Base-by-base conservation (phyloP, 2,329 filamentous ascomycete genomes). In the Botrytis pseudocinerea region DNA sequence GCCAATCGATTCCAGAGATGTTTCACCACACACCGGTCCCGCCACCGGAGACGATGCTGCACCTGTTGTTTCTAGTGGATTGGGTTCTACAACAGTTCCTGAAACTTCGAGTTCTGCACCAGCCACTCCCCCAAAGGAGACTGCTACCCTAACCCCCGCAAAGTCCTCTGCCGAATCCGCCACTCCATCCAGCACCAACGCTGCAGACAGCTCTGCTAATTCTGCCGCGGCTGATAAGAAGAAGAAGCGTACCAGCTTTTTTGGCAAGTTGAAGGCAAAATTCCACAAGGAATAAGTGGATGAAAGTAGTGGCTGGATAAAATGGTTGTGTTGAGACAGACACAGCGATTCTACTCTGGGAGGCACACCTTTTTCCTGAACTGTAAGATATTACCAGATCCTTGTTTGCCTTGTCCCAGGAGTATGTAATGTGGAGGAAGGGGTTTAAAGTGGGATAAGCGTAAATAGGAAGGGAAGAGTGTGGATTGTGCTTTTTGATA, bases 231-330 rank as follows among this genome's bases (percentile, higher is more conserved):
- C 75, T 63, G 78, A 79, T 22, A 82, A 81, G 78, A 82, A 81
- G 76, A 80, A 81, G 76, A 82, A 82, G 76, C 78, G 81, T 22
- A 74, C 66, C 14, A 82, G 81, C 76, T 75, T 83, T 70, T 81
- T 83, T 57, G 81, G 81, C 46, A 85, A 83, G 78, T 76, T 89
- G 72, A 88, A 87, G 83, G 86, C 86, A 76, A 88, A 87, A 81
- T 82, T 88, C 57, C 74, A 79, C 73, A 81, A 81, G 74, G 76
- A 81, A 54, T 79, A 79, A 73, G 48, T 69, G 51, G 10, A 35
- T 74, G 69, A 69, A 40, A 35, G 57, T 60, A 59, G 61, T 51
- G 51, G 42, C 62, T 69, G 48, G n/a, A 69, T 63, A 25, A 46
- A 54, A 69, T 59, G 51, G n/a, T 35, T 32, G 35, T 60, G 63